phyloP scores from a whole-genome alignment of 805 yeast genomes.

The Saccharomycodes ludwigii region DNA sequence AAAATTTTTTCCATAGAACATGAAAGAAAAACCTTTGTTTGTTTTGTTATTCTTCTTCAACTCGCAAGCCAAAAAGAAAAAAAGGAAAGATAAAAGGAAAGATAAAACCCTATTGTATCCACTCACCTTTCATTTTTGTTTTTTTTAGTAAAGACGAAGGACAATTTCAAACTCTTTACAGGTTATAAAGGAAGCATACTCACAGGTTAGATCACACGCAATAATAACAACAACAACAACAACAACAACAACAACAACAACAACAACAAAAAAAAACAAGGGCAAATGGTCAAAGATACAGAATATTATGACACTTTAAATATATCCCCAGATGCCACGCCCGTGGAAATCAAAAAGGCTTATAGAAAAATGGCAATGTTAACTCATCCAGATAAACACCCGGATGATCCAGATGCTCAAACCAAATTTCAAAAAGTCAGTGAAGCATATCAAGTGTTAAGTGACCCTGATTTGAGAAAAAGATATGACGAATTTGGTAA shows the following conservation, averaged over 20 bases:
- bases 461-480: conserved; percentile 55
- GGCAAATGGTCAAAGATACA: conserved; percentile 78
- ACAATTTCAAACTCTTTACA: neutral
- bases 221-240: conserved; percentile 15
- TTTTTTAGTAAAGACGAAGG: neutral
- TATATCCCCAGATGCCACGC: conserved; percentile 56
- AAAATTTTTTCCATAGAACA: too few species aligned
- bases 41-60: too few species aligned
- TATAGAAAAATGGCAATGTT: conserved; percentile 81
- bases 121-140: too few species aligned
- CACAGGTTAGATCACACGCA: neutral
- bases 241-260: neutral
- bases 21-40: too few species aligned
- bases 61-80: too few species aligned
- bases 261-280: neutral
- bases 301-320: conserved; percentile 75
- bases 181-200: neutral
- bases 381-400: conserved; percentile 94
- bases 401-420: conserved; percentile 86
- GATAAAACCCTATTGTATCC: too few species aligned
- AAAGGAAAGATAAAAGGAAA: neutral
- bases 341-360: conserved; percentile 81
- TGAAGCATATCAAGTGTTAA: conserved; percentile 67
- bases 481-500: conserved; percentile 82
- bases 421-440: conserved; percentile 67